Conservation (phyloP, 2,329 filamentous ascomycete species). For the Microdochium nivale region DNA sequence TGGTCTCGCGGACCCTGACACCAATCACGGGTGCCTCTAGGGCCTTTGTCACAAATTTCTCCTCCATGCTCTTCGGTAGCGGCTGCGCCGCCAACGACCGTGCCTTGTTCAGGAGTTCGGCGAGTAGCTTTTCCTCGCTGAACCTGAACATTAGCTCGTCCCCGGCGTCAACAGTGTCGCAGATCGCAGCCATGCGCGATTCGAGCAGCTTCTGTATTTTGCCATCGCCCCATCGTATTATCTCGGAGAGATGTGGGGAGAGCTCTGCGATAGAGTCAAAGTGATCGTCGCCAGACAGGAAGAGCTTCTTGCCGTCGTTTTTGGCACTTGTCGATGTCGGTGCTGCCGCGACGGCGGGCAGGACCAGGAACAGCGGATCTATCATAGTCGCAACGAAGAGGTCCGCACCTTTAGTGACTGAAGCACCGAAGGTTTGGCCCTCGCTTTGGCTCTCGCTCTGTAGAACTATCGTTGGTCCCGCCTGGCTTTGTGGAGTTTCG, state of each 20-base stretch:
- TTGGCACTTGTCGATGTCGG: conserved; percentile 24
- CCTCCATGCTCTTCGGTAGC: conserved; percentile 75
- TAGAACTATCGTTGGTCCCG: neutral
- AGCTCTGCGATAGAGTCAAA: conserved; percentile 51
- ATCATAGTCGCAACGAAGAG: conserved; percentile 78
- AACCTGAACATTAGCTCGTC: conserved; percentile 81
- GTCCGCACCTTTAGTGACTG: conserved; percentile 56
- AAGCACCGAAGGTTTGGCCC: conserved; percentile 1
- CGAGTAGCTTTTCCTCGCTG: conserved; percentile 61
- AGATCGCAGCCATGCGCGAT: conserved; percentile 59
- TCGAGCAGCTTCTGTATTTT: conserved; percentile 41
- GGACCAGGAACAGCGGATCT: conserved; percentile 75
- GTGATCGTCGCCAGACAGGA: conserved; percentile 64
- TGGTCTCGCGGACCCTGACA: conserved; percentile 31
- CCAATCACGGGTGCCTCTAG: conserved; percentile 70
- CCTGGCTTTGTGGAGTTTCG: neutral
- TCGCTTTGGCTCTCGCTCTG: conserved; percentile 17
- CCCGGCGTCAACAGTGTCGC: conserved; percentile 75
- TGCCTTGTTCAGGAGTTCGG: conserved; percentile 63
- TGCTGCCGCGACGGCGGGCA: conserved; percentile 57
- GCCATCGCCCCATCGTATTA: conserved; percentile 41
- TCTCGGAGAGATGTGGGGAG: conserved; percentile 48
- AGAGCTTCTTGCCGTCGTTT: conserved; percentile 43
- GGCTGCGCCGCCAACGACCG: conserved; percentile 53
- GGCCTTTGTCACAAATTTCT: conserved; percentile 68